phyloP scores from a whole-genome alignment of 306 rosid genomes.

The Citrullus mucosospermus region DNA sequence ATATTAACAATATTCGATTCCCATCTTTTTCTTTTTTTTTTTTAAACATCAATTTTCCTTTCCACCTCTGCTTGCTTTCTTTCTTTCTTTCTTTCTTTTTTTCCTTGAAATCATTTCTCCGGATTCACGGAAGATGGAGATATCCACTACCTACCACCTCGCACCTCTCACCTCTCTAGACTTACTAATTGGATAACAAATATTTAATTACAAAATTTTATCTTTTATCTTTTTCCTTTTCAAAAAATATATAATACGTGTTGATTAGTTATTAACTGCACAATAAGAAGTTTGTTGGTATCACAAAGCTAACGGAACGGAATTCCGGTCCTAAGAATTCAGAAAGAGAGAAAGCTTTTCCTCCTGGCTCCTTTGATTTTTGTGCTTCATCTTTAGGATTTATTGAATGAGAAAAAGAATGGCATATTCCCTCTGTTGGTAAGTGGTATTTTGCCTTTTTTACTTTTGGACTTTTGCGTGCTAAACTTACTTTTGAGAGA shows the following conservation, averaged over 20 bases:
- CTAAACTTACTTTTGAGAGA: background rate
- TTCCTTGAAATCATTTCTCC: background rate
- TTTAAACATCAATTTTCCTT: background rate
- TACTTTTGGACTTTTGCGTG: background rate
- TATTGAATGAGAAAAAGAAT: background rate
- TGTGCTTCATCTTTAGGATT: background rate
- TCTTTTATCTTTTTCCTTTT: background rate
- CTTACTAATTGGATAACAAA: background rate
- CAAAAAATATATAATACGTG: background rate
- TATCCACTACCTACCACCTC: background rate
- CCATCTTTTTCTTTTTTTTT: background rate
- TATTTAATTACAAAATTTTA: too few relatives aligned
- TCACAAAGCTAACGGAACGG: background rate
- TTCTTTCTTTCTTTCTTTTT: too few relatives aligned
- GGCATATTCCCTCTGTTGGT: slow-evolving; percentile 3
- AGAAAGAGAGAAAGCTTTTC: background rate
- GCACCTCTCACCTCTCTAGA: too few relatives aligned
- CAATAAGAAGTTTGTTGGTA: too few relatives aligned
- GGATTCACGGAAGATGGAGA: background rate
- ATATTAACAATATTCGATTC: background rate
- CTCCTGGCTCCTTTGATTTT: background rate
- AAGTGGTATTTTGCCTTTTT: background rate
- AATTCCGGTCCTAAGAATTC: background rate
- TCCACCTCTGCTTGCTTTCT: too few relatives aligned
- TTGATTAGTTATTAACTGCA: too few relatives aligned